These are phyloP conservation scores for Lactarius tabidus DNA, from an alignment of 768 basidiomycete genomes.

Conservation along the genomic window DNA sequence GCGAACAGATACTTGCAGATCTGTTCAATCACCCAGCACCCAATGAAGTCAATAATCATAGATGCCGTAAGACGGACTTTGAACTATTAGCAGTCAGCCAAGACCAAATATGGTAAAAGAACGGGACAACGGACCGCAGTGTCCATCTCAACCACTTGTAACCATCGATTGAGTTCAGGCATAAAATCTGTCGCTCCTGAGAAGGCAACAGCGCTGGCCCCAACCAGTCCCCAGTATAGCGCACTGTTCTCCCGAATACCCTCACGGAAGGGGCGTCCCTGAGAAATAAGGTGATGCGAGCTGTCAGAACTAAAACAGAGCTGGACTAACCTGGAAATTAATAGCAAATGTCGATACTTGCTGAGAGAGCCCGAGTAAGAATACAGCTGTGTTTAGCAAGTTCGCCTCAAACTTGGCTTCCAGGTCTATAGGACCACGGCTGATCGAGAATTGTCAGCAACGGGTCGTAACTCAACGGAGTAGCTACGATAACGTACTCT, in stretches of 20 bases:
- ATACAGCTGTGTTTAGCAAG: constrained; percentile 94
- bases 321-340: constrained; percentile 77
- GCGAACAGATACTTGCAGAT: constrained; percentile 85
- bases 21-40: constrained; percentile 82
- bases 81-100: constrained; percentile 54
- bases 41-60: constrained; percentile 87
- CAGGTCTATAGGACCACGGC: constrained; percentile 76
- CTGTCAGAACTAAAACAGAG: not conserved
- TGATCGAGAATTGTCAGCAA: constrained; percentile 32
- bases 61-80: constrained; percentile 67
- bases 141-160: constrained; percentile 94
- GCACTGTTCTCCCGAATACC: constrained; percentile 94
- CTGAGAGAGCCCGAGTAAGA: constrained; percentile 90
- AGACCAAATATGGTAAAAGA: not conserved
- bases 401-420: constrained; percentile 97
- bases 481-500: constrained; percentile 48
- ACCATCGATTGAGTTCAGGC: constrained; percentile 93
- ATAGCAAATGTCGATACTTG: constrained; percentile 98
- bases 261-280: constrained; percentile 97
- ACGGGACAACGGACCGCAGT: constrained; percentile 49
- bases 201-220: constrained; percentile 87
- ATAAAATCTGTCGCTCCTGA: constrained; percentile 91
- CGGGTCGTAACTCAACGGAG: not conserved
- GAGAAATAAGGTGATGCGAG: constrained; percentile 8
- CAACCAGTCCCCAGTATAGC: constrained; percentile 89